Conservation (phyloP, 345 rosid genomes). For the Punica granatum region DNA sequence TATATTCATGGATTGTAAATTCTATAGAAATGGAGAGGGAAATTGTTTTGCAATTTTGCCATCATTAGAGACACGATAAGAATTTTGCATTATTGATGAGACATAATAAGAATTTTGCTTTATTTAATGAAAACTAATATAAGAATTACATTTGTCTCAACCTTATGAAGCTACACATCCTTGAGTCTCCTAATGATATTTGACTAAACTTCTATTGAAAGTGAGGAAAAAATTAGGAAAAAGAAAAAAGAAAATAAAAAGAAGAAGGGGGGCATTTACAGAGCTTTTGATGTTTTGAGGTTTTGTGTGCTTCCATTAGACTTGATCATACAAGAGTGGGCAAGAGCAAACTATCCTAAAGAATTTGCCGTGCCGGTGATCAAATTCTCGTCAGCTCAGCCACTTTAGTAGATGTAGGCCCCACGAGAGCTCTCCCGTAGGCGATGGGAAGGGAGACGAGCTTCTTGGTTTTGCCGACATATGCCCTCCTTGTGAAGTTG, state of each 20-base stretch:
- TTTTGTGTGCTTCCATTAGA: not conserved
- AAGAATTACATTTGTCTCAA: not conserved
- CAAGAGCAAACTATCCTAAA: not conserved
- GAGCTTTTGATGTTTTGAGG: not conserved
- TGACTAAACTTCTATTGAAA: not conserved
- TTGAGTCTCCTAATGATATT: not conserved
- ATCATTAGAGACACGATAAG: too few relatives aligned
- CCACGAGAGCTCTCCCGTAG: slow-evolving; percentile 34
- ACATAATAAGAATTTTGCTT: not conserved
- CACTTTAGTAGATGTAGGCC: slow-evolving; percentile 10
- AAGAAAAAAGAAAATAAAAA: not conserved
- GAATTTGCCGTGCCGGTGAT: not conserved
- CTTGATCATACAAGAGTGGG: not conserved
- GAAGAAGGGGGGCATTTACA: not conserved
- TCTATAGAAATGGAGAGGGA: too few relatives aligned
- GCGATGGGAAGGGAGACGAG: slow-evolving; percentile 30
- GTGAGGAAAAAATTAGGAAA: not conserved
- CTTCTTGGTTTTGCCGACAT: slow-evolving; percentile 41
- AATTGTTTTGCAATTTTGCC: too few relatives aligned
- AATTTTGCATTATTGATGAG: not conserved
- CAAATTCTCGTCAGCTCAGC: slow-evolving; percentile 6
- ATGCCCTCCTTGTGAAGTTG: slow-evolving; percentile 42
- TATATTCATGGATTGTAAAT: too few relatives aligned
- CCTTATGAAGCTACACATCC: not conserved
- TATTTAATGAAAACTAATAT: not conserved